phyloP scores from a whole-genome alignment of 2,329 filamentous ascomycete genomes.

The Fusarium sp. region DNA sequence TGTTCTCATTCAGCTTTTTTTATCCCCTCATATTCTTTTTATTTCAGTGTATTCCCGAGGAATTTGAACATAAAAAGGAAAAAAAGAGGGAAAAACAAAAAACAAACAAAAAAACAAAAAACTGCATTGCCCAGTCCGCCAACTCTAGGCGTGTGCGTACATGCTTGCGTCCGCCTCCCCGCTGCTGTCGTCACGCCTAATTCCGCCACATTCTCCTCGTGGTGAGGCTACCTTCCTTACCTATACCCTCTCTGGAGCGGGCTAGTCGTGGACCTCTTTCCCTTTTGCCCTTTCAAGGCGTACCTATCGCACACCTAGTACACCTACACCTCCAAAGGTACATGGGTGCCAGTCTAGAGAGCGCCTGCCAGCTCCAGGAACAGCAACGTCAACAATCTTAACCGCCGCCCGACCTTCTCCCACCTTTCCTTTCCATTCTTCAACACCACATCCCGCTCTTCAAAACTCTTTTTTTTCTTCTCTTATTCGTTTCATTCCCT shows the following conservation, averaged over 20 bases:
- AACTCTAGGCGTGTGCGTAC: conserved; percentile 22
- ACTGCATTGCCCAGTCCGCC: neutral
- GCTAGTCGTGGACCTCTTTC: neutral
- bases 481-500: neutral
- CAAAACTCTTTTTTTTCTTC: conserved; percentile 1
- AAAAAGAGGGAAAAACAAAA: neutral
- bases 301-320: too few relatives aligned
- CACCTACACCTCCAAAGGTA: neutral
- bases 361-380: conserved; percentile 34
- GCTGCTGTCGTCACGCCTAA: conserved; percentile 13
- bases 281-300: neutral
- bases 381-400: conserved; percentile 35
- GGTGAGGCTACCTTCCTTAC: conserved; percentile 8
- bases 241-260: neutral
- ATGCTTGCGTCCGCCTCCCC: conserved; percentile 6
- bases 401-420: conserved; percentile 13
- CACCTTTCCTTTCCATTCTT: conserved; percentile 34
- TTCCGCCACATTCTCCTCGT: conserved; percentile 16
- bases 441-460: conserved; percentile 27
- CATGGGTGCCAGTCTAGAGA: conserved; percentile 21
- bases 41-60: neutral
- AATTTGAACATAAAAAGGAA: neutral
- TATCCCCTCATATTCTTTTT: conserved; percentile 15
- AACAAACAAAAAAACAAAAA: neutral
- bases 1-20: conserved; percentile 11